Base-by-base conservation (phyloP, 2,329 filamentous ascomycete species). In the Colletotrichum paranaense region DNA sequence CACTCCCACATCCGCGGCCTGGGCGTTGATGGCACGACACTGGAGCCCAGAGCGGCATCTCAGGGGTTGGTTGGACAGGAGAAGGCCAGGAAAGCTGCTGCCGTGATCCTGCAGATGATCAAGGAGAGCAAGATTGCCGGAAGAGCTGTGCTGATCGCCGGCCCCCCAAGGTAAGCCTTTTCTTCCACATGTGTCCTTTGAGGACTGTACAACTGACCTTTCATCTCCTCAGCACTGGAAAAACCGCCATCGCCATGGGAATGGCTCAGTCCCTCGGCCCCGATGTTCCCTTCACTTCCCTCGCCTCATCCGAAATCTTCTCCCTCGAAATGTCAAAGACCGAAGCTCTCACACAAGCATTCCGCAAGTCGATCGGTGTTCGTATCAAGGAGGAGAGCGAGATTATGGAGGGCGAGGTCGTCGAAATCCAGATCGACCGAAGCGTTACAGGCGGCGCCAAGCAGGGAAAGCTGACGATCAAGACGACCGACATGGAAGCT, bases 321-420 rank as follows among this genome's bases (percentile, higher is more conserved):
- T 98, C 95, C 30, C 90, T 98, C 80, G 97, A 99, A 84, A 98
- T 99, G 96, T 98, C 95, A 79, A 99, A 99, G 87, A 99, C 97
- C 49, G 97, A 99, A 84, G 96, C 97, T 63, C 91, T 99, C 46
- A 98, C 96, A 67, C 97, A 99, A 84, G 96, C 97, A n/a, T 98
- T 99, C 87, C 93, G 97, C 79, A 98, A 98, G 83, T 98, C 95
- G 53, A 99, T 99, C 79, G 97, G 96, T 67, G 97, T 99, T 73
- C 91, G 97, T 76, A 99, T 99, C 86, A 98, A 98, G 84, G 97
- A 99, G 82, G 97, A 99, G 87, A 98, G 95, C 79, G 97, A 99
- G 83, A 97, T 99, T 77, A 99, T 99, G 85, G 97, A 99, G 86
- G 97, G 97, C 78, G 97, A 99, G 84, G 97, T 99, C 1, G 96